Conservation (phyloP, 306 rosid genomes). For the Canavalia gladiata region DNA sequence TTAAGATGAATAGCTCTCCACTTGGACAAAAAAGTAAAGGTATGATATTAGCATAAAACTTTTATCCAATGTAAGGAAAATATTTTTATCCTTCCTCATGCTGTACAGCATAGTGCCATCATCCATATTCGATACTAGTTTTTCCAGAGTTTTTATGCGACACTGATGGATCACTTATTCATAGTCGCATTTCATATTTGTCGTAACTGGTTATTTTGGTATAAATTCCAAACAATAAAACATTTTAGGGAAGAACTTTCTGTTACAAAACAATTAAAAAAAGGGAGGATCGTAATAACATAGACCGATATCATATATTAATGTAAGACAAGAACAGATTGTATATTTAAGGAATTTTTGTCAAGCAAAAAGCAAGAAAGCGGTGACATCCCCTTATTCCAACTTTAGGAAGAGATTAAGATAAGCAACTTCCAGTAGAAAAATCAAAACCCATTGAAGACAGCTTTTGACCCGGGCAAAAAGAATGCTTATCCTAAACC, state of each 20-base stretch:
- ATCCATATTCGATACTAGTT: no score
- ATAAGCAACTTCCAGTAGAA: constrained; percentile 22
- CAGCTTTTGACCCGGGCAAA: constrained; percentile 44
- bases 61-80: not conserved
- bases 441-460: constrained; percentile 3
- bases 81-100: not conserved
- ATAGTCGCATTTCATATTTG: not conserved
- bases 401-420: constrained; percentile 46
- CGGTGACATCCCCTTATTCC: constrained; percentile 9
- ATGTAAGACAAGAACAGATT: no score
- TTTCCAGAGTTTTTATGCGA: no score
- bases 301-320: no score
- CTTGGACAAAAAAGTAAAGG: no score
- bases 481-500: constrained; percentile 10
- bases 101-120: not conserved
- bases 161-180: not conserved
- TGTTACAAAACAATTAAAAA: no score
- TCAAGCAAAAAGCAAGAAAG: not conserved
- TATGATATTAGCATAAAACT: constrained; percentile 8
- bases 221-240: no score
- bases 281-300: no score
- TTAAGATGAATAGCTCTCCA: no score
- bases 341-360: not conserved
- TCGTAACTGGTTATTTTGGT: not conserved
- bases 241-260: no score